phyloP scores from a whole-genome alignment of 2,329 filamentous ascomycete genomes.

The Cladorrhinum sp. region DNA sequence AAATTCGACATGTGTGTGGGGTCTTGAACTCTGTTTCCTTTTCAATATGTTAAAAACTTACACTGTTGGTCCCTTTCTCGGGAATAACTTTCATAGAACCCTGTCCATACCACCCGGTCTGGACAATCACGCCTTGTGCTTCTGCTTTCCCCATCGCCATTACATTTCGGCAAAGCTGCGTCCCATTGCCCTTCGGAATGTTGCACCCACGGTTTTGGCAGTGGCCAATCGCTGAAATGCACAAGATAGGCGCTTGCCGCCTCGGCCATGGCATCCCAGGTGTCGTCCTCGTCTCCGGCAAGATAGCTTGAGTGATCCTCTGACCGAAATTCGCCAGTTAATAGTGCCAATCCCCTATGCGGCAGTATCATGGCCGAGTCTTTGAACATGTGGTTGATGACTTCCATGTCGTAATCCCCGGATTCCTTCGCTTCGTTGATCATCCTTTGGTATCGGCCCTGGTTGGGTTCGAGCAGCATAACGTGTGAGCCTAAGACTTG shows the following conservation, averaged over 20 bases:
- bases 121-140: background rate
- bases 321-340: constrained; percentile 1
- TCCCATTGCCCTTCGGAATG: constrained; percentile 2
- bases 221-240: constrained; percentile 8
- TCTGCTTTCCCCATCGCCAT: background rate
- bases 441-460: background rate
- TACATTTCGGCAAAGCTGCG: constrained; percentile 2
- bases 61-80: background rate
- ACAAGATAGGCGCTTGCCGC: constrained; percentile 1
- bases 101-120: background rate
- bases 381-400: constrained; percentile 6
- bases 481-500: constrained; percentile 6
- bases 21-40: background rate
- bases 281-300: background rate
- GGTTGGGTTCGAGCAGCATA: constrained; percentile 4
- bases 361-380: constrained; percentile 6
- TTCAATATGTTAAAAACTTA: background rate
- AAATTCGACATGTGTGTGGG: background rate
- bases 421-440: background rate
- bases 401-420: constrained; percentile 6
- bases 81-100: constrained; percentile 1
- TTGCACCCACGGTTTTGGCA: background rate
- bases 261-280: constrained; percentile 1
- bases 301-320: constrained; percentile 7
- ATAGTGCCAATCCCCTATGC: constrained; percentile 4